phyloP scores from a whole-genome alignment of 345 rosid species.

The Eucalyptus marginata region DNA sequence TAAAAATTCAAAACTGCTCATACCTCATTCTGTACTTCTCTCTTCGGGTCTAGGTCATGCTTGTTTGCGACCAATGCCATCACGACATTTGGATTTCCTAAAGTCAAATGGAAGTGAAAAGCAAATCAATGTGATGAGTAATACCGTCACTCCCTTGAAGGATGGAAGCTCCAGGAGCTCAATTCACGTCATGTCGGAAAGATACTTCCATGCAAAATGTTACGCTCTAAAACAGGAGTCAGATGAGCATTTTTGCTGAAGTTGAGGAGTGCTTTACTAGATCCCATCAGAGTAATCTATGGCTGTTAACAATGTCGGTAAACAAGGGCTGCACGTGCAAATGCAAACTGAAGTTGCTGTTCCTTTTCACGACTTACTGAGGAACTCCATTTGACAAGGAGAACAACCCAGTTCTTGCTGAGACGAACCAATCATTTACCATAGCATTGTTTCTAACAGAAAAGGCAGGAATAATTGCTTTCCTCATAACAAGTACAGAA shows the following conservation, averaged over 20 bases:
- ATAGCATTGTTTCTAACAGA: background rate
- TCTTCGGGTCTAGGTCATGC: constrained; percentile 31
- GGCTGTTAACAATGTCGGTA: background rate
- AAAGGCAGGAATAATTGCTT: background rate
- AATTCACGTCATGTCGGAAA: background rate
- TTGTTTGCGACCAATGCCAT: constrained; percentile 64
- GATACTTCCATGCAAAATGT: background rate
- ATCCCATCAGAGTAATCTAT: background rate
- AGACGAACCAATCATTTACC: background rate
- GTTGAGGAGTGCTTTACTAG: background rate
- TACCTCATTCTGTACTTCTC: constrained; percentile 52
- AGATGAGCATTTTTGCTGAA: background rate
- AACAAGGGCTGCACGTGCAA: background rate
- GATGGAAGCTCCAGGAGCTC: background rate
- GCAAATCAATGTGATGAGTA: background rate
- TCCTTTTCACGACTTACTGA: background rate
- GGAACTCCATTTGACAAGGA: background rate
- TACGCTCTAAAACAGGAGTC: background rate
- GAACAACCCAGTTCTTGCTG: background rate
- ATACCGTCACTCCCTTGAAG: background rate
- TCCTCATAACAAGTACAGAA: background rate
- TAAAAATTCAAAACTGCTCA: no score
- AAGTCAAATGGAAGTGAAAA: background rate
- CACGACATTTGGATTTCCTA: constrained; percentile 48
- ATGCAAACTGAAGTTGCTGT: background rate